Percentiles rank a stretch among this genome's conserved stretches.
Conservation (phyloP, 768 basidiomycete genomes). For the Mycena floridula region DNA sequence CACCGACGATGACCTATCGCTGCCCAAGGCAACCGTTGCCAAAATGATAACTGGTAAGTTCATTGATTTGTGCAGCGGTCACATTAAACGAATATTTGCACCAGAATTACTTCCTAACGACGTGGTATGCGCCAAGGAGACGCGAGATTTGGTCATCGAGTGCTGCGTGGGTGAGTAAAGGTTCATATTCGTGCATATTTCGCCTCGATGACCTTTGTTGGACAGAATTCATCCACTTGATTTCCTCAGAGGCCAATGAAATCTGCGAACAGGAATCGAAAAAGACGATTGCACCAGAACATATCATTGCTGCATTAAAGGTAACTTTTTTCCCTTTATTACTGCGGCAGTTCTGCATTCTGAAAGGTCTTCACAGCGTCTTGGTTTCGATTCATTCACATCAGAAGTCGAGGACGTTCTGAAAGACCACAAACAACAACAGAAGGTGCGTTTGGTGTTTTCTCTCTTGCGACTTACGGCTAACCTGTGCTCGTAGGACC, state of each 20-base stretch:
- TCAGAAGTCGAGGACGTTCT: constrained; percentile 87
- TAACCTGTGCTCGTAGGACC: constrained; percentile 46
- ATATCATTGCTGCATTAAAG: constrained; percentile 88
- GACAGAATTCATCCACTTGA: constrained; percentile 94
- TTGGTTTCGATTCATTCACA: constrained; percentile 91
- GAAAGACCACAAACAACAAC: constrained; percentile 94
- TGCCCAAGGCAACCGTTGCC: constrained; percentile 95
- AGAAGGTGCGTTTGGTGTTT: constrained; percentile 55
- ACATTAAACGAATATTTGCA: background rate
- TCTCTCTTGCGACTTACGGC: constrained; percentile 2
- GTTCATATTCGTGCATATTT: constrained; percentile 1
- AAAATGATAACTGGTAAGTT: constrained; percentile 89
- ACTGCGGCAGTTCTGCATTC: too few relatives aligned
- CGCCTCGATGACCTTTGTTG: constrained; percentile 1
- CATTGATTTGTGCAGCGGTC: constrained; percentile 2
- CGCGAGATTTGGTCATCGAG: constrained; percentile 93
- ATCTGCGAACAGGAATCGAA: constrained; percentile 97
- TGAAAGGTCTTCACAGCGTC: constrained; percentile 64
- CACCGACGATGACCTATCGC: constrained; percentile 86
- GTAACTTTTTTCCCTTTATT: too few relatives aligned
- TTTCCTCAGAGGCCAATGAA: constrained; percentile 96
- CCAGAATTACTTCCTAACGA: constrained; percentile 87
- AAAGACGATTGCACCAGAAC: constrained; percentile 98
- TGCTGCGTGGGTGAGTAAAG: constrained; percentile 94
- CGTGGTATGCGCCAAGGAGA: constrained; percentile 89